phyloP scores from a whole-genome alignment of 169 alveolate genomes.

The Eimeria acervulina region DNA sequence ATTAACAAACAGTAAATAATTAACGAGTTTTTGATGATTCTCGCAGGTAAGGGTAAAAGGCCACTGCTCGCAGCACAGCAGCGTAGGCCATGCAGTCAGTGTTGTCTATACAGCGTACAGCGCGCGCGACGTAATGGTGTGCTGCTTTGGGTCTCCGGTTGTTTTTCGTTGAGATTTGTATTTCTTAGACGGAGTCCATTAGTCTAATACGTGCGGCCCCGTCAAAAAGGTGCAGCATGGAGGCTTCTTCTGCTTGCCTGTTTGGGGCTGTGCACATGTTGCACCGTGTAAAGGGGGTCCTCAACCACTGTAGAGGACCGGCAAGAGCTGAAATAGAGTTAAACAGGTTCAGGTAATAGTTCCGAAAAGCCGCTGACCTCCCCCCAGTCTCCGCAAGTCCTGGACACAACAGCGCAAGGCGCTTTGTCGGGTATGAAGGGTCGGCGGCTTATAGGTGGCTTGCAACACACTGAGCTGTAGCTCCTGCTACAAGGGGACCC shows the following conservation, averaged over 20 bases:
- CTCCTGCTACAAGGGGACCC: background rate
- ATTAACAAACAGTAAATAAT: background rate
- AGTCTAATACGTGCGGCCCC: background rate
- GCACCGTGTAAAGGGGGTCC: background rate
- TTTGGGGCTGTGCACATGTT: conserved; percentile 26
- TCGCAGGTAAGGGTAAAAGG: background rate
- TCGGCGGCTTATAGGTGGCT: background rate
- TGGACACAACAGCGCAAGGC: background rate
- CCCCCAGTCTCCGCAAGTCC: background rate
- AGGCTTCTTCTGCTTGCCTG: background rate
- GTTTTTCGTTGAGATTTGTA: no score
- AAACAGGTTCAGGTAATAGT: background rate
- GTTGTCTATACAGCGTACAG: background rate
- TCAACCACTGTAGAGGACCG: background rate
- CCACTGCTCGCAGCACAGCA: background rate
- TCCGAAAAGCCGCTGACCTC: background rate
- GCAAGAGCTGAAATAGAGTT: background rate
- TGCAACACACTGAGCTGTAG: background rate
- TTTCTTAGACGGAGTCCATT: background rate
- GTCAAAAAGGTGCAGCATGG: background rate
- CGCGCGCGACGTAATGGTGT: background rate
- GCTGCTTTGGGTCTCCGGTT: no score
- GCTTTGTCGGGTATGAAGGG: background rate
- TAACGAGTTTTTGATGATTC: background rate
- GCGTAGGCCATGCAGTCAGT: background rate